A percentile compares a stretch with the other conserved stretches of the same genome.
Conservation (phyloP, 768 basidiomycete genomes). For the Mrakia frigida region DNA sequence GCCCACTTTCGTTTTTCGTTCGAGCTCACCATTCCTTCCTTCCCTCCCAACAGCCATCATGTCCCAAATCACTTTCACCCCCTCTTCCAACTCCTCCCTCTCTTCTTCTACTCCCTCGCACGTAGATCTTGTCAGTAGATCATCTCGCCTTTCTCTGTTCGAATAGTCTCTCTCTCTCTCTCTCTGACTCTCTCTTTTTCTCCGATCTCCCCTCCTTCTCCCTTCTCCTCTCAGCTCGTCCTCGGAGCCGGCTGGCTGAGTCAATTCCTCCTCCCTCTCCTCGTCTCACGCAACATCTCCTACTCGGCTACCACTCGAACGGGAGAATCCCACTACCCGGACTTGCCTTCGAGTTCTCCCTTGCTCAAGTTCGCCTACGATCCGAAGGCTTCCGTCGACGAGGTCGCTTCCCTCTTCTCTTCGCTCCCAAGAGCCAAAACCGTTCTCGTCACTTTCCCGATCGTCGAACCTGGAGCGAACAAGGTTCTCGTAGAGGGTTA, state of each 20-base stretch:
- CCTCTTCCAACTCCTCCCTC: neutral
- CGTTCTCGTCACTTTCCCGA: slow-evolving; percentile 50
- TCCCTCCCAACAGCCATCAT: neutral
- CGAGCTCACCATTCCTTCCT: slow-evolving; percentile 1
- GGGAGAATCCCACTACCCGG: slow-evolving; percentile 40
- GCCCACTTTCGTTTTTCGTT: neutral
- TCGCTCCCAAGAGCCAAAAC: slow-evolving; percentile 54
- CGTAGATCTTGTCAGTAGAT: neutral
- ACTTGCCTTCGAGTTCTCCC: neutral
- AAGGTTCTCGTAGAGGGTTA: slow-evolving; percentile 52
- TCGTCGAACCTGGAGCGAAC: slow-evolving; percentile 47
- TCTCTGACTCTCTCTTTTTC: neutral
- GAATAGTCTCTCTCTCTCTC: neutral
- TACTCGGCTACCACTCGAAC: slow-evolving; percentile 57
- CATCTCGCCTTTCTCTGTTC: neutral
- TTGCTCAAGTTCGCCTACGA: slow-evolving; percentile 17
- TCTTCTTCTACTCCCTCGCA: neutral
- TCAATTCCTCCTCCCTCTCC: slow-evolving; percentile 57
- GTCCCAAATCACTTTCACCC: slow-evolving; percentile 1
- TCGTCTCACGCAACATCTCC: slow-evolving; percentile 46
- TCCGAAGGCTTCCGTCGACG: neutral
- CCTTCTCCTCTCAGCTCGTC: slow-evolving; percentile 46
- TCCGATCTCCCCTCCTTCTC: neutral
- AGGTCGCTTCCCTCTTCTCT: slow-evolving; percentile 1
- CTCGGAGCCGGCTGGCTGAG: slow-evolving; percentile 66